Evolutionary conservation across 1,139 yeast genomes (phyloP).

Genomic region (Zygoascus sp.): DNA sequence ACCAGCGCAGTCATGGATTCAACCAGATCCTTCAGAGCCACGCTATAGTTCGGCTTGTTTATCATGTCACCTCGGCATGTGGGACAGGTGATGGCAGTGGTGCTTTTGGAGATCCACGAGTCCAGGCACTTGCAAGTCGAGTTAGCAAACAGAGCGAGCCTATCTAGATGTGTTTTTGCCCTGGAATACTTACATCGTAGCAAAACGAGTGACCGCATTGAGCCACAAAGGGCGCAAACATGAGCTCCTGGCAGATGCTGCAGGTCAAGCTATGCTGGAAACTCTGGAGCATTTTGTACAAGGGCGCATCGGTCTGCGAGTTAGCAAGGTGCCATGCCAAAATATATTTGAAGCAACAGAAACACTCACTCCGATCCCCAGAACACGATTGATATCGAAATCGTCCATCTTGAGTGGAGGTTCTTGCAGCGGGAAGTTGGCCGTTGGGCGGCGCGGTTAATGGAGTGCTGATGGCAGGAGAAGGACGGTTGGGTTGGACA

Average conservation of each 20-base stretch:
- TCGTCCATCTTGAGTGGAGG: constrained; percentile 9
- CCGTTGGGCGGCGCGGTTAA: no score
- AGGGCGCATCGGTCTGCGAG: constrained; percentile 2
- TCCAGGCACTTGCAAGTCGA: constrained; percentile 23
- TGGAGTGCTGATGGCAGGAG: no score
- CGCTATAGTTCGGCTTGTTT: constrained; percentile 22
- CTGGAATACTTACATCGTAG: constrained; percentile 24
- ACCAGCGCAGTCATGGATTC: constrained; percentile 16
- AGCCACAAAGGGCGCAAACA: constrained; percentile 33
- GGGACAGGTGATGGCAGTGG: constrained; percentile 25
- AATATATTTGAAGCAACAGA: neutral
- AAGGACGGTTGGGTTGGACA: neutral
- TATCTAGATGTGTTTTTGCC: neutral
- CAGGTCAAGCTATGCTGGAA: constrained; percentile 28
- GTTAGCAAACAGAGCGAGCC: constrained; percentile 7
- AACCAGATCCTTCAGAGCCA: constrained; percentile 18
- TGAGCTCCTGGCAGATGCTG: constrained; percentile 34
- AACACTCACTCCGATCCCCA: constrained; percentile 15
- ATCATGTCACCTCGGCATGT: constrained; percentile 24
- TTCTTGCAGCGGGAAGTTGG: no score
- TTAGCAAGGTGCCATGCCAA: no score
- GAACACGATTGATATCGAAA: constrained; percentile 14
- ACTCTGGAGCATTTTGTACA: neutral
- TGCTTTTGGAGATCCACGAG: constrained; percentile 27
- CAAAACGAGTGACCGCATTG: constrained; percentile 37